Evolutionary conservation across 352 stramenopile species (phyloP).

Genomic region (Globisporangium canariense): DNA sequence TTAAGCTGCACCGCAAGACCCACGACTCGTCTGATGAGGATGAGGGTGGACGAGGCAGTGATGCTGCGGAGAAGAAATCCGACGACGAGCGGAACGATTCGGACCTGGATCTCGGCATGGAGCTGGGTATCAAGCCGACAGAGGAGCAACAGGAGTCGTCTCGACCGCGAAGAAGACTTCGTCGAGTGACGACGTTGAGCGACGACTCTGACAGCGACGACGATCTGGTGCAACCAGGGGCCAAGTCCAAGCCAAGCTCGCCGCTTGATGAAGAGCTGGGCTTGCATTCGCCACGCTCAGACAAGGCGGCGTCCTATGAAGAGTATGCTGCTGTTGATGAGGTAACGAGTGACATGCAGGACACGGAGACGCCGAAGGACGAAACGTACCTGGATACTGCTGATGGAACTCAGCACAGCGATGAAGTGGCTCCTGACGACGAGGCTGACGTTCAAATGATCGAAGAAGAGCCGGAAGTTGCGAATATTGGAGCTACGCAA

Average conservation of each 20-base stretch:
- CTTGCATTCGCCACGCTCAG: background rate
- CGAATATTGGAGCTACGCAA: background rate
- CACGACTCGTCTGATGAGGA: conserved; percentile 67
- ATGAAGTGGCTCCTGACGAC: conserved; percentile 1
- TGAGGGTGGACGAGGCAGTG: conserved; percentile 18
- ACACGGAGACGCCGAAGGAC: background rate
- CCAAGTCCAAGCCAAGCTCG: conserved; percentile 1
- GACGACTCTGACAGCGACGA: conserved; percentile 43
- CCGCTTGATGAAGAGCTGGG: background rate
- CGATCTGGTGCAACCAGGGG: conserved; percentile 25
- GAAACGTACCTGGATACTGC: background rate
- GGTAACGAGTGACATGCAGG: conserved; percentile 1
- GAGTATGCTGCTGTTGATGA: background rate
- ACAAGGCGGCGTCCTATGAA: background rate
- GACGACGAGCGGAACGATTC: conserved; percentile 15
- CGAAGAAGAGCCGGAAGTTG: conserved; percentile 16
- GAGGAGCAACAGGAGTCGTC: conserved; percentile 23
- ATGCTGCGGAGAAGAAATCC: conserved; percentile 4
- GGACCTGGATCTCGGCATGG: conserved; percentile 17
- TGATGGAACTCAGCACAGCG: background rate
- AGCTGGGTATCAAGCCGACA: conserved; percentile 14
- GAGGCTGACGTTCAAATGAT: conserved; percentile 22
- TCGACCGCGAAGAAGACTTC: conserved; percentile 39
- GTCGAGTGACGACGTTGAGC: conserved; percentile 37
- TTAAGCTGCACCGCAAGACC: conserved; percentile 74